These are phyloP conservation scores for Arachis stenosperma DNA, from an alignment of 306 rosid genomes.

Conservation along the genomic window DNA sequence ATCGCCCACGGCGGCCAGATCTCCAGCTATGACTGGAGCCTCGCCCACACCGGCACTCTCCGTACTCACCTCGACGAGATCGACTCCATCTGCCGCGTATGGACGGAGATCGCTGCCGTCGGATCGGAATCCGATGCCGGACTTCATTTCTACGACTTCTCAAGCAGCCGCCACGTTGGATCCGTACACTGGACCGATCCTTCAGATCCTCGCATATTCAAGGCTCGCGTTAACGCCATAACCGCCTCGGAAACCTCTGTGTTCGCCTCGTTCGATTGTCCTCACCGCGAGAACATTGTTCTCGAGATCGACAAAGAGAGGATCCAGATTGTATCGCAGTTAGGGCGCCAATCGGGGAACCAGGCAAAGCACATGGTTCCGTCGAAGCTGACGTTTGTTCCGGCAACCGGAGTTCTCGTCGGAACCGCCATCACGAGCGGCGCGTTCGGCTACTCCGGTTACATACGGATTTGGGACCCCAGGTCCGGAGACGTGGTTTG, in stretches of 20 bases:
- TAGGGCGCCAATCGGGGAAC: slow-evolving; percentile 70
- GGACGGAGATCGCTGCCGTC: slow-evolving; percentile 74
- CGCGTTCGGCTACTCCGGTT: slow-evolving; percentile 83
- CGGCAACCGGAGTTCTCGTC: slow-evolving; percentile 55
- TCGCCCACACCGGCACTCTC: slow-evolving; percentile 58
- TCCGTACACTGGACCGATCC: slow-evolving; percentile 78
- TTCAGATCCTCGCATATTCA: slow-evolving; percentile 75
- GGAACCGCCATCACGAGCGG: slow-evolving; percentile 64
- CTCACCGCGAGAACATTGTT: slow-evolving; percentile 70
- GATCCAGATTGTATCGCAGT: slow-evolving; percentile 54
- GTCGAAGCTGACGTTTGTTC: slow-evolving; percentile 68
- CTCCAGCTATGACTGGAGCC: slow-evolving; percentile 73
- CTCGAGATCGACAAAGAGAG: slow-evolving; percentile 70
- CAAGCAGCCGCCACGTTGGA: slow-evolving; percentile 64
- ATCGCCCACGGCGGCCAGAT: slow-evolving; percentile 89
- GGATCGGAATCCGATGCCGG: slow-evolving; percentile 69
- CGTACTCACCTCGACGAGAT: slow-evolving; percentile 79
- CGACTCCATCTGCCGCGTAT: slow-evolving; percentile 67
- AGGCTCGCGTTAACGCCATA: slow-evolving; percentile 75
- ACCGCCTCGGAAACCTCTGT: slow-evolving; percentile 53
- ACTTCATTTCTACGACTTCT: slow-evolving; percentile 79
- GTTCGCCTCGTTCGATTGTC: slow-evolving; percentile 71
- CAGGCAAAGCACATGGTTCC: slow-evolving; percentile 69
- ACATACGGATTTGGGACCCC: slow-evolving; percentile 77
- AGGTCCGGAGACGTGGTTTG: slow-evolving; percentile 72